Evolutionary conservation across 176 grass and related monocot species (phyloP).

Genomic region (Musa itinerans): DNA sequence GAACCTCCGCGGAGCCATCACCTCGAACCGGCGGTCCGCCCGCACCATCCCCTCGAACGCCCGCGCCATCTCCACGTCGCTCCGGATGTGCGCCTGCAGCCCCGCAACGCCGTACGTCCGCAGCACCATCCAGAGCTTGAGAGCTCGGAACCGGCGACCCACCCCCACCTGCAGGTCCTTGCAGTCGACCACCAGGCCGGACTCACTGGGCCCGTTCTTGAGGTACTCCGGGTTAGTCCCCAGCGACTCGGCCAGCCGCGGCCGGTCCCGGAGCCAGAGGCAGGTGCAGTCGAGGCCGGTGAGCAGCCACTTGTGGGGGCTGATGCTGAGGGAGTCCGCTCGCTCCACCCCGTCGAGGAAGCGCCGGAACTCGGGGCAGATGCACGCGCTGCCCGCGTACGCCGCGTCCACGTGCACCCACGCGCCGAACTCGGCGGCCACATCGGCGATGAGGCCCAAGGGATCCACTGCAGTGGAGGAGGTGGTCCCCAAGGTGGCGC

Average conservation of each 20-base stretch:
- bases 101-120: slow-evolving; percentile 27
- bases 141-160: slow-evolving; percentile 37
- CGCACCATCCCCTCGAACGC: slow-evolving; percentile 33
- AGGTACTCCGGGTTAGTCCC: slow-evolving; percentile 48
- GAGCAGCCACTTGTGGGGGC: slow-evolving; percentile 46
- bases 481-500: slow-evolving; percentile 43
- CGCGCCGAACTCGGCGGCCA: slow-evolving; percentile 2
- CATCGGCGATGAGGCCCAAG: slow-evolving; percentile 21
- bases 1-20: slow-evolving; percentile 19
- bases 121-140: slow-evolving; percentile 56
- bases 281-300: slow-evolving; percentile 48
- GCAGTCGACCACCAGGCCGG: slow-evolving; percentile 31
- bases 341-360: slow-evolving; percentile 38
- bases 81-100: slow-evolving; percentile 45
- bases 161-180: slow-evolving; percentile 54
- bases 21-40: slow-evolving; percentile 33
- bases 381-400: slow-evolving; percentile 42
- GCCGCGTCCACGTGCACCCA: slow-evolving; percentile 54
- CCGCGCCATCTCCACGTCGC: slow-evolving; percentile 50
- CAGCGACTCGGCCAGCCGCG: slow-evolving; percentile 19
- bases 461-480: slow-evolving; percentile 47
- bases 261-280: slow-evolving; percentile 27
- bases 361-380: slow-evolving; percentile 54
- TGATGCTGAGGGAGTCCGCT: slow-evolving; percentile 37
- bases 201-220: slow-evolving; percentile 47